Conservation (phyloP, 352 stramenopile species). For the Elongisporangium prolatum region DNA sequence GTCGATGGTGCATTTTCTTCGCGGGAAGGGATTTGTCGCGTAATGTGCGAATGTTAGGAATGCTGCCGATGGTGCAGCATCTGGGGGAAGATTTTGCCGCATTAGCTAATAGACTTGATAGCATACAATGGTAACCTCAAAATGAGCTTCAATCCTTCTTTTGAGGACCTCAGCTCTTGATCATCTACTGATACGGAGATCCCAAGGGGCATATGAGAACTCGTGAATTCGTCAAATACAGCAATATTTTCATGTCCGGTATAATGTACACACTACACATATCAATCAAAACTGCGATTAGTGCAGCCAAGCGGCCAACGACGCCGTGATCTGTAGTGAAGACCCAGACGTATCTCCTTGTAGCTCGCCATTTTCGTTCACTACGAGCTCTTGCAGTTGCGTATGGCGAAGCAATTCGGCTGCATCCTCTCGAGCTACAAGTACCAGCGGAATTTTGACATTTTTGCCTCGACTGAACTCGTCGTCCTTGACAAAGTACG, state of each 20-base stretch:
- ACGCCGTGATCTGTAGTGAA: constrained; percentile 9
- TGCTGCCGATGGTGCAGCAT: no score
- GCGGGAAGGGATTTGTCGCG: no score
- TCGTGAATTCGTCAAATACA: no score
- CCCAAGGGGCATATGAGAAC: no score
- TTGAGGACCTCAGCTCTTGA: no score
- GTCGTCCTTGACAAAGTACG: constrained; percentile 68
- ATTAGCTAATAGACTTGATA: no score
- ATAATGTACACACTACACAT: neutral
- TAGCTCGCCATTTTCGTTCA: neutral
- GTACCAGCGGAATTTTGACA: constrained; percentile 65
- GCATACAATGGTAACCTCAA: no score
- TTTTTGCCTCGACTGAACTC: constrained; percentile 25
- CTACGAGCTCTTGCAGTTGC: constrained; percentile 5
- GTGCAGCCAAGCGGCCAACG: constrained; percentile 62
- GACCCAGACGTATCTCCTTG: neutral
- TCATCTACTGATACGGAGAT: no score
- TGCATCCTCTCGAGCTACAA: constrained; percentile 54
- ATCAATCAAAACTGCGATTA: constrained; percentile 9
- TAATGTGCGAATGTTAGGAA: no score
- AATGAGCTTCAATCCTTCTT: no score
- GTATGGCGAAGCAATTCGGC: constrained; percentile 35
- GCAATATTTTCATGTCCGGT: neutral
- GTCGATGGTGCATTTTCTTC: no score
- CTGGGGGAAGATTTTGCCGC: no score